These are phyloP conservation scores for Suillus luteus DNA, from an alignment of 768 basidiomycete species.

Conservation along the genomic window DNA sequence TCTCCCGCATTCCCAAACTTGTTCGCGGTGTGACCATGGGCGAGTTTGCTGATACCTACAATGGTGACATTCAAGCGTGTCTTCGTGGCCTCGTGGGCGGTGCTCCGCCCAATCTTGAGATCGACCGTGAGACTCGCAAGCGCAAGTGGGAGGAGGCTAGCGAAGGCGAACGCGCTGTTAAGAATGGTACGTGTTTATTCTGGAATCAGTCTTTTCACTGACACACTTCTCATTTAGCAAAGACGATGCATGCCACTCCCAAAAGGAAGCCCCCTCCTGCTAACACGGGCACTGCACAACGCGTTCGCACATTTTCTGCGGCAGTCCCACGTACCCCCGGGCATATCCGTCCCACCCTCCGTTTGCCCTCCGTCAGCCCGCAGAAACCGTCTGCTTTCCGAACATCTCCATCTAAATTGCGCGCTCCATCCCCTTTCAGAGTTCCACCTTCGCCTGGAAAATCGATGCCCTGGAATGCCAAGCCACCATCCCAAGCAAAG, in stretches of 20 bases:
- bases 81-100: constrained; percentile 61
- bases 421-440: constrained; percentile 58
- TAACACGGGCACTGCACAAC: constrained; percentile 55
- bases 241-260: constrained; percentile 49
- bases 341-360: constrained; percentile 27
- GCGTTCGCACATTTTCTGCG: constrained; percentile 41
- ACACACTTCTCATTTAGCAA: constrained; percentile 37
- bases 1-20: constrained; percentile 73
- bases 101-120: constrained; percentile 46
- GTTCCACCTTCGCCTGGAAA: constrained; percentile 31
- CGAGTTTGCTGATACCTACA: constrained; percentile 78
- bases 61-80: constrained; percentile 73
- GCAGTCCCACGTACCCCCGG: constrained; percentile 1
- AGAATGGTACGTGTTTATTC: constrained; percentile 53
- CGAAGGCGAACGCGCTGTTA: constrained; percentile 49
- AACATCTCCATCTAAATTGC: constrained; percentile 32
- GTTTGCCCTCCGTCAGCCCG: constrained; percentile 37
- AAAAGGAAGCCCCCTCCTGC: constrained; percentile 53
- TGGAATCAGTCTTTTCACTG: background rate
- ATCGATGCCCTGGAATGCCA: constrained; percentile 15
- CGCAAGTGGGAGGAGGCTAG: constrained; percentile 65
- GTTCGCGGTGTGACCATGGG: constrained; percentile 72
- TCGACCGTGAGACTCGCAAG: constrained; percentile 70
- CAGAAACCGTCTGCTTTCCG: constrained; percentile 33
- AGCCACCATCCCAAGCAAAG: constrained; percentile 22